Evolutionary conservation across 106 monocot species (phyloP).

Genomic region (Iris macrosiphon): DNA sequence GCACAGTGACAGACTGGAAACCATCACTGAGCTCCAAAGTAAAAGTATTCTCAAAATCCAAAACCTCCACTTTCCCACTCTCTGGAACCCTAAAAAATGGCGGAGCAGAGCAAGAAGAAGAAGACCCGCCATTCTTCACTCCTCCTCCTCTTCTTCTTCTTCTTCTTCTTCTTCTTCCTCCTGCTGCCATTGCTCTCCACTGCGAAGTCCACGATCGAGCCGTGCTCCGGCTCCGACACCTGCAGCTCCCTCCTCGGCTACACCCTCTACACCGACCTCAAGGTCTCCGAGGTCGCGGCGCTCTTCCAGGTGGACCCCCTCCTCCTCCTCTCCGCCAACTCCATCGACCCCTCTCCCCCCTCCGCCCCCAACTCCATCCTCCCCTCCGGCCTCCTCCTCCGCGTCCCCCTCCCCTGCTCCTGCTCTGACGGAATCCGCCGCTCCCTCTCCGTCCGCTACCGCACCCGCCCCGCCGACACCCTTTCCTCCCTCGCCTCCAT

Average conservation of each 20-base stretch:
- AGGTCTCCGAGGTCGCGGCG: constrained; percentile 66
- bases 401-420: constrained; percentile 43
- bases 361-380: constrained; percentile 45
- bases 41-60: too few relatives aligned
- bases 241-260: constrained; percentile 59
- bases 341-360: constrained; percentile 34
- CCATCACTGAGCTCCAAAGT: too few relatives aligned
- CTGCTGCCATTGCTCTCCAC: not conserved
- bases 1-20: too few relatives aligned
- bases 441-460: constrained; percentile 37
- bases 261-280: constrained; percentile 87
- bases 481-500: constrained; percentile 35
- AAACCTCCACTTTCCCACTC: too few relatives aligned
- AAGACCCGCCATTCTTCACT: too few relatives aligned
- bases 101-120: too few relatives aligned
- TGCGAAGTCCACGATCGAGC: constrained; percentile 70
- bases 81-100: too few relatives aligned
- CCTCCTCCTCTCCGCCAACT: constrained; percentile 50
- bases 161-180: too few relatives aligned
- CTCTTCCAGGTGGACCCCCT: constrained; percentile 59
- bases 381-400: constrained; percentile 52
- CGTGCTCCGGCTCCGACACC: constrained; percentile 59
- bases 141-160: constrained; percentile 6
- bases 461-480: constrained; percentile 45
- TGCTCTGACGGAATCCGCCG: constrained; percentile 62